Evolutionary conservation across 192 early-diverging fungal genomes (phyloP).

Genomic region (Helicostylum pulchrum): DNA sequence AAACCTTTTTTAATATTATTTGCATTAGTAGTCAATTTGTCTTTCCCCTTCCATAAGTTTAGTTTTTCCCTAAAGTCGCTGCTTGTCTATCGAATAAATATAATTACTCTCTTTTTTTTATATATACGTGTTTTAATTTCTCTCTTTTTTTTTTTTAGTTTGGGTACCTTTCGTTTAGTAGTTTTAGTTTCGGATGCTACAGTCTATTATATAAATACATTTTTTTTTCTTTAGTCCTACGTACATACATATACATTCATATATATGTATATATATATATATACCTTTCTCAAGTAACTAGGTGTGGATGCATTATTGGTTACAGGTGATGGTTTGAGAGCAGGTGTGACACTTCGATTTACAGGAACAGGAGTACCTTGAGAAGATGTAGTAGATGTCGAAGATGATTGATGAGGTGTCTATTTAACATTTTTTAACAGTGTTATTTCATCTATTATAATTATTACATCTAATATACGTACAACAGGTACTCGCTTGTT

Average conservation of each 20-base stretch:
- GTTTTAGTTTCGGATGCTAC: background rate
- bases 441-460: background rate
- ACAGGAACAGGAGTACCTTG: background rate
- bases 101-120: background rate
- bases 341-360: no score
- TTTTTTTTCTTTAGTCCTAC: background rate
- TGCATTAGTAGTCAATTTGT: background rate
- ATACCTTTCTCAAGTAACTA: no score
- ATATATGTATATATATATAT: no score
- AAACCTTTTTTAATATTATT: background rate
- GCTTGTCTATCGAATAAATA: background rate
- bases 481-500: constrained; percentile 2
- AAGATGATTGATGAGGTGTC: background rate
- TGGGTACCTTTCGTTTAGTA: background rate
- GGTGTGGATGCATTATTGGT: no score
- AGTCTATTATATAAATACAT: background rate
- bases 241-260: no score
- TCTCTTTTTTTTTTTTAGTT: background rate
- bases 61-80: background rate
- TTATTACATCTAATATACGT: background rate
- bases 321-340: no score
- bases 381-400: background rate
- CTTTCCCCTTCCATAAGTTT: constrained; percentile 3
- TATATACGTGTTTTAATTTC: background rate
- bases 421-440: background rate